These are phyloP conservation scores for Nigrospora osmanthi DNA, from an alignment of 2,329 filamentous ascomycete species.

Conservation along the genomic window DNA sequence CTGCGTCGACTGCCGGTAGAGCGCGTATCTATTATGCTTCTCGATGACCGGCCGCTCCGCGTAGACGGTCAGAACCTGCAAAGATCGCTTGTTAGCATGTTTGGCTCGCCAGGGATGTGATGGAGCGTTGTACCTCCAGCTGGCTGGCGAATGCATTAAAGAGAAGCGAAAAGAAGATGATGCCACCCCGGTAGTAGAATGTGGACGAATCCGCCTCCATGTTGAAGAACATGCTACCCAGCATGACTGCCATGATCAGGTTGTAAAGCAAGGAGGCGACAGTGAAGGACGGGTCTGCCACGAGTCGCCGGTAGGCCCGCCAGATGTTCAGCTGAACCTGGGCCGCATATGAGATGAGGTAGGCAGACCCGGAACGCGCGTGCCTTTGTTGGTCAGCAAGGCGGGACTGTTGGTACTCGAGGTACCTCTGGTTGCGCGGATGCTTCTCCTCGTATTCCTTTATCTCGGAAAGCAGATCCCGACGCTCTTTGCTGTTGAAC, in stretches of 20 bases:
- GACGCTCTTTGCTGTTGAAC: slow-evolving; percentile 36
- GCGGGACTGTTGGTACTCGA: slow-evolving; percentile 24
- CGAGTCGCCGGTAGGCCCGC: slow-evolving; percentile 71
- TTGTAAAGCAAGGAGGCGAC: slow-evolving; percentile 64
- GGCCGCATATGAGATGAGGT: slow-evolving; percentile 68
- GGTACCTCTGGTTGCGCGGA: slow-evolving; percentile 29
- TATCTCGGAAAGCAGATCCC: slow-evolving; percentile 37
- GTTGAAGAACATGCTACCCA: slow-evolving; percentile 77
- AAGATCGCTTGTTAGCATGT: too few relatives aligned
- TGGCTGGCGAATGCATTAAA: slow-evolving; percentile 79
- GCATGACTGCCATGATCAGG: slow-evolving; percentile 66
- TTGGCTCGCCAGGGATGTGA: neutral
- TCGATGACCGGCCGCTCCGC: neutral
- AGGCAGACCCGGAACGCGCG: slow-evolving; percentile 66
- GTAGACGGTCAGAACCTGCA: slow-evolving; percentile 1
- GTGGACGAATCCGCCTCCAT: slow-evolving; percentile 55
- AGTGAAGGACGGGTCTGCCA: slow-evolving; percentile 69
- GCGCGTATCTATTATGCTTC: neutral
- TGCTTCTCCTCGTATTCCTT: slow-evolving; percentile 37
- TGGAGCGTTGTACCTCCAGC: slow-evolving; percentile 48
- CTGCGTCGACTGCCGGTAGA: slow-evolving; percentile 25
- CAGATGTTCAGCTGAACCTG: slow-evolving; percentile 74
- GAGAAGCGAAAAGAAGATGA: slow-evolving; percentile 82
- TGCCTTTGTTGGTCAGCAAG: slow-evolving; percentile 40
- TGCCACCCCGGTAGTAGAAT: slow-evolving; percentile 71